Base-by-base conservation (phyloP, 148 eudicot genomes). In the Chenopodium album region DNA sequence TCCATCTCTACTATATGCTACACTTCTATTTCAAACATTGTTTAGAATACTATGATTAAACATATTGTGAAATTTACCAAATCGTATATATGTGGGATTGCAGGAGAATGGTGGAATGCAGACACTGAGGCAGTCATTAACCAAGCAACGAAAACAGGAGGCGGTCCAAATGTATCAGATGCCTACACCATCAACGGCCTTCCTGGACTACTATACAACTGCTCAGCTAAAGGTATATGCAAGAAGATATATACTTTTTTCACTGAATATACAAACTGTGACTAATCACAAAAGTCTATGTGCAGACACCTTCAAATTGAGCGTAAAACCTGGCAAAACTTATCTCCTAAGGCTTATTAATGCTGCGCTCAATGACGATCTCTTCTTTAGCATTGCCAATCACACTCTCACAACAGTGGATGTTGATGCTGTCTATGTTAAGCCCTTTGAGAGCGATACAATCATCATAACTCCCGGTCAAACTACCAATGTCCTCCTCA, bases 51-150 rank as follows among this genome's bases (percentile, higher is more conserved):
- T 47, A n/a, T 17, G 19, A 20, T 12, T 56, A 7, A 23, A 16
- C 63, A 54, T 28, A 3, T 29, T 56, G 16, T 23, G 28, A 50
- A 4, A 32, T 34, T 12, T 32, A 13, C 0, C 23, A 44, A 73
- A 71, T 59, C 13, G 26, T 71, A 4, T 50, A 73, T 29, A 29
- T 31, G 32, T 0, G 1, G 20, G 4, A 4, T 3, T 74, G 79
- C 50, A 90, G 92, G 92, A 29, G 92, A 90, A 20, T 90, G 92
- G 92, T 90, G 88, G 86, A 90, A 90, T 76, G 81, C 82, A 1
- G 86, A 90, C 70, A 78, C 92, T 1, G 90, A 90, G 78, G 88
- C 85, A 7, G 83, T 90, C 60, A 88, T 88, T 26, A 79, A n/a
- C 56, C 92, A 88, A 68, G 89, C 92, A 10, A 20, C 78, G 41